phyloP scores from a whole-genome alignment of 768 basidiomycete species.

The Kwoniella heveanensis region DNA sequence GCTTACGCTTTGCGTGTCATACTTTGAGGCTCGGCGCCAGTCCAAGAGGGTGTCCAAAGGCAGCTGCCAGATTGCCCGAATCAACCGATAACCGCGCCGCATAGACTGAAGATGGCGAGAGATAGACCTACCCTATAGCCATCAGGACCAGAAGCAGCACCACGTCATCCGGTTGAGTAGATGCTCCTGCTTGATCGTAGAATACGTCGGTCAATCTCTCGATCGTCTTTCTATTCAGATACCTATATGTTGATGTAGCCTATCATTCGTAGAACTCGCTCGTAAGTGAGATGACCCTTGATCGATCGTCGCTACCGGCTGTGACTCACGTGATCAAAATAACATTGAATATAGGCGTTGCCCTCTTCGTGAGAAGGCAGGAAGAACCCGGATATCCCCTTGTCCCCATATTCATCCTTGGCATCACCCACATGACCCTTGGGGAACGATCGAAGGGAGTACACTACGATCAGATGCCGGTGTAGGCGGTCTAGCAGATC shows the following conservation, averaged over 20 bases:
- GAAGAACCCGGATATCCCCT: background rate
- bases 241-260: background rate
- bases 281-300: too few relatives aligned
- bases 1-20: background rate
- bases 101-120: too few relatives aligned
- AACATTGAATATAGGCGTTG: background rate
- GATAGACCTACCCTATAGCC: background rate
- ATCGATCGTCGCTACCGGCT: too few relatives aligned
- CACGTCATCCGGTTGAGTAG: background rate
- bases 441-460: background rate
- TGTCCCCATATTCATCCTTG: background rate
- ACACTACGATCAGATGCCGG: background rate
- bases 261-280: background rate
- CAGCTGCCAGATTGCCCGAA: background rate
- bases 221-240: background rate
- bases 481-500: background rate
- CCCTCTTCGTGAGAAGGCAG: background rate
- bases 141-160: background rate
- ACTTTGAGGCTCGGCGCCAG: background rate
- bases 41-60: background rate
- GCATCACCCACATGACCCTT: background rate
- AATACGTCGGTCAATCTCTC: background rate
- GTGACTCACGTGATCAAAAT: conserved; percentile 1
- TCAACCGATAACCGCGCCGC: too few relatives aligned
- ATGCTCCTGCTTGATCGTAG: background rate